A percentile compares a stretch with the other conserved stretches of the same genome.
phyloP scores from a whole-genome alignment of 1,139 yeast genomes.

The Nadsonia commutata region DNA sequence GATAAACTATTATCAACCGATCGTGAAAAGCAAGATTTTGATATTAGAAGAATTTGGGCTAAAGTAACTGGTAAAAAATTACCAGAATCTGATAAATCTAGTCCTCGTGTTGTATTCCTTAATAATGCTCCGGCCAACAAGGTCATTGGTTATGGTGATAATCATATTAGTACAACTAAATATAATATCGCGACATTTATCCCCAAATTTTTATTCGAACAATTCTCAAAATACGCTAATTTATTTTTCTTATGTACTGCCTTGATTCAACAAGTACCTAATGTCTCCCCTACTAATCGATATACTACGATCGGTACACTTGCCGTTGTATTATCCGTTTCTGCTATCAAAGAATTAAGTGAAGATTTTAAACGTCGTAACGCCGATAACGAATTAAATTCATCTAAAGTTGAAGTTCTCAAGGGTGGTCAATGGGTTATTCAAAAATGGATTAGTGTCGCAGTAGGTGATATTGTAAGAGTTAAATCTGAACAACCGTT shows the following conservation, averaged over 20 bases:
- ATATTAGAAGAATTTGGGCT: slow-evolving; percentile 41
- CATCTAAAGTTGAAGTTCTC: slow-evolving; percentile 59
- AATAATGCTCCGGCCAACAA: slow-evolving; percentile 44
- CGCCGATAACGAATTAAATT: slow-evolving; percentile 82
- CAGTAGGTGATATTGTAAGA: slow-evolving; percentile 82
- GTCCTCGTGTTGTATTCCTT: slow-evolving; percentile 58
- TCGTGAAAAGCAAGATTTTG: slow-evolving; percentile 31
- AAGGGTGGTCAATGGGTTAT: slow-evolving; percentile 47
- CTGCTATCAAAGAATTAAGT: slow-evolving; percentile 80
- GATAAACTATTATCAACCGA: background rate
- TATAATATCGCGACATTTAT: slow-evolving; percentile 86
- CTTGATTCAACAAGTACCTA: slow-evolving; percentile 89
- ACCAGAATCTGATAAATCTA: slow-evolving; percentile 22
- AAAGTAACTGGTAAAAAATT: slow-evolving; percentile 28
- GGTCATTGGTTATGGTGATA: slow-evolving; percentile 50
- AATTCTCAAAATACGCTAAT: slow-evolving; percentile 93
- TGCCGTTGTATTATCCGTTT: slow-evolving; percentile 66
- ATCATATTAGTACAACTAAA: slow-evolving; percentile 92
- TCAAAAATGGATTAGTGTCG: slow-evolving; percentile 74
- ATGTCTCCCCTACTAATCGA: slow-evolving; percentile 90
- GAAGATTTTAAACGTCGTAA: slow-evolving; percentile 83
- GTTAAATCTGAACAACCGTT: slow-evolving; percentile 81
- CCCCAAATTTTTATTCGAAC: slow-evolving; percentile 91
- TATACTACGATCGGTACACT: slow-evolving; percentile 92
- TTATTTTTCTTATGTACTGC: slow-evolving; percentile 88